A percentile compares a stretch with the other conserved stretches of the same genome.
These are phyloP conservation scores for Rhizopogon vinicolor DNA, from an alignment of 768 basidiomycete species.

Conservation along the genomic window DNA sequence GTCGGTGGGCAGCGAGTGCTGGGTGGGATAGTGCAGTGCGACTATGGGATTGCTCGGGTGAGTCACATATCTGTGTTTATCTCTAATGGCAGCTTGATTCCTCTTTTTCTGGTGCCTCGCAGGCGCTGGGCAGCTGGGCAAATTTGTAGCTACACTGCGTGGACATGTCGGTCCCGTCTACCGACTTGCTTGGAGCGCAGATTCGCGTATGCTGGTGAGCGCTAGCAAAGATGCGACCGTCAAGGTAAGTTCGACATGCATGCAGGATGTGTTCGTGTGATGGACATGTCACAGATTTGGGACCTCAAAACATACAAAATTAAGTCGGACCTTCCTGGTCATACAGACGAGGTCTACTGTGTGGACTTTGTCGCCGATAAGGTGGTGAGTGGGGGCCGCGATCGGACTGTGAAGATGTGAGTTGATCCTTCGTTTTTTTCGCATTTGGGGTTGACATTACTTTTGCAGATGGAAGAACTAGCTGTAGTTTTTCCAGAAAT, in stretches of 20 bases:
- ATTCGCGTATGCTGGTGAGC: conserved; percentile 86
- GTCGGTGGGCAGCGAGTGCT: conserved; percentile 85
- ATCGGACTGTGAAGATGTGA: conserved; percentile 90
- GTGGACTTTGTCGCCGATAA: conserved; percentile 99
- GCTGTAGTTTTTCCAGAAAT: not conserved
- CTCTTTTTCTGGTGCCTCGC: not conserved
- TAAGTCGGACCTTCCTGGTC: conserved; percentile 89
- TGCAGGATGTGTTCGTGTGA: not conserved
- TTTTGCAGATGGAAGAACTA: conserved; percentile 26
- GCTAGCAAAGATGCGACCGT: conserved; percentile 96
- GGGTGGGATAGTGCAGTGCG: conserved; percentile 90
- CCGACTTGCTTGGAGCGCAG: conserved; percentile 91
- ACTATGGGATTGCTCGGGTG: conserved; percentile 75
- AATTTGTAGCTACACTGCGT: conserved; percentile 85
- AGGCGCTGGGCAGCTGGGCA: conserved; percentile 54
- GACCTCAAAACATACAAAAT: conserved; percentile 96
- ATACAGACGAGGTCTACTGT: conserved; percentile 97
- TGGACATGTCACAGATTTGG: conserved; percentile 64
- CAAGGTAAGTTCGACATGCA: conserved; percentile 54
- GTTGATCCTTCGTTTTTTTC: conserved; percentile 20
- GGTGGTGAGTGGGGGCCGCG: conserved; percentile 95
- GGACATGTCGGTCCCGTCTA: conserved; percentile 96
- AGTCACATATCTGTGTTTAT: conserved; percentile 32
- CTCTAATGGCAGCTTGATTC: not conserved
- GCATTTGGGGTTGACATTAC: not conserved